These are phyloP conservation scores for Emericellopsis atlantica DNA, from an alignment of 2,329 filamentous ascomycete genomes.

Conservation along the genomic window DNA sequence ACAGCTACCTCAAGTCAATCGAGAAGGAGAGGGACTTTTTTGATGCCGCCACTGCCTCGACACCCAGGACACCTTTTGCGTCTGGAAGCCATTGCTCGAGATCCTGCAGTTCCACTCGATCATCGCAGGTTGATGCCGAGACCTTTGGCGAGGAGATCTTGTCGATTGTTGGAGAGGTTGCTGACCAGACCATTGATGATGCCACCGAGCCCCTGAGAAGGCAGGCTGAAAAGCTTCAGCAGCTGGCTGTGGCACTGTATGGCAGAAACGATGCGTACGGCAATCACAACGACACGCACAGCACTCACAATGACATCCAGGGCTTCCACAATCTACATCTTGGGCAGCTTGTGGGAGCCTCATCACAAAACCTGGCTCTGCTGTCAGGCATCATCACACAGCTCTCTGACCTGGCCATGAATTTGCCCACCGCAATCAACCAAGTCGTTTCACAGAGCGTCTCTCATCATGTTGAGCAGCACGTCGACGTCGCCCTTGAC, in stretches of 20 bases:
- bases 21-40: conserved; percentile 2
- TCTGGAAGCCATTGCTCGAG: background rate
- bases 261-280: conserved; percentile 14
- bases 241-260: conserved; percentile 13
- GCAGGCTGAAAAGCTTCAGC: background rate
- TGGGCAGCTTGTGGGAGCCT: background rate
- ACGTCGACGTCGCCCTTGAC: conserved; percentile 8
- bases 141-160: conserved; percentile 11
- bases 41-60: background rate
- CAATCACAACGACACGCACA: conserved; percentile 3
- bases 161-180: conserved; percentile 15
- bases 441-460: conserved; percentile 7
- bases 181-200: conserved; percentile 18
- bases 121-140: conserved; percentile 2
- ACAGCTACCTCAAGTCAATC: conserved; percentile 12
- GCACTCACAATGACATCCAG: background rate
- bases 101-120: no score
- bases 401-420: conserved; percentile 11
- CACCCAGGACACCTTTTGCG: background rate
- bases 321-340: background rate
- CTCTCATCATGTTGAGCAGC: conserved; percentile 8
- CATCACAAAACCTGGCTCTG: conserved; percentile 9
- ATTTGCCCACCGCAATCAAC: conserved; percentile 12
- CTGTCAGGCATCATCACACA: conserved; percentile 8
- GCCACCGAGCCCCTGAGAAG: conserved; percentile 14